These are phyloP conservation scores for Termitomyces sp. DNA, from an alignment of 768 basidiomycete genomes.

Conservation along the genomic window DNA sequence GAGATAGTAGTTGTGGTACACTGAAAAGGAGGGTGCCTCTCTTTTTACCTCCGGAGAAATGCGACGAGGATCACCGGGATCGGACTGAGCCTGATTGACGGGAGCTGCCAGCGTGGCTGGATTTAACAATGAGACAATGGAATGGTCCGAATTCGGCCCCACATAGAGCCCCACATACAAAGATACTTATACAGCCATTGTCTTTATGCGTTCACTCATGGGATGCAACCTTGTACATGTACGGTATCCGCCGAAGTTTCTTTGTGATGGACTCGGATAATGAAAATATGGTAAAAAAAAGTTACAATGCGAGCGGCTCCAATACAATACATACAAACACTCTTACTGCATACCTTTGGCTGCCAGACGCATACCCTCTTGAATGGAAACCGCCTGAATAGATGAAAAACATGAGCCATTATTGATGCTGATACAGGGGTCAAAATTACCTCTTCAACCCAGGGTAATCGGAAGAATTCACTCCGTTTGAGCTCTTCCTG, in stretches of 20 bases:
- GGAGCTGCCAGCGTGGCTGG: background rate
- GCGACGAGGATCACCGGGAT: conserved; percentile 19
- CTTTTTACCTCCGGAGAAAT: conserved; percentile 1
- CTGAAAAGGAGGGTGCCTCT: conserved; percentile 1
- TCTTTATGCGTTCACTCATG: background rate
- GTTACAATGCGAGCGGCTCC: background rate
- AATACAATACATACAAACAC: conserved; percentile 4
- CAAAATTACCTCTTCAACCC: conserved; percentile 71
- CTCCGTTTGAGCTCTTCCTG: conserved; percentile 87
- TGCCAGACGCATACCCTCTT: conserved; percentile 76
- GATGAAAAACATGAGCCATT: conserved; percentile 6
- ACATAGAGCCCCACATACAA: background rate
- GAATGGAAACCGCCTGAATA: conserved; percentile 73
- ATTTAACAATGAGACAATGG: background rate
- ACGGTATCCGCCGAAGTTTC: background rate
- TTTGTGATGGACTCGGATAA: background rate
- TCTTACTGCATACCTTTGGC: conserved; percentile 41
- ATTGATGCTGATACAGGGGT: background rate
- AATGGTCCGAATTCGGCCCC: background rate
- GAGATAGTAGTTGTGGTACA: conserved; percentile 7
- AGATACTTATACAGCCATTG: background rate
- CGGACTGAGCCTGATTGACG: conserved; percentile 8
- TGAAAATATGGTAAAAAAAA: background rate
- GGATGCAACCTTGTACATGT: background rate
- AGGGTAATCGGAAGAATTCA: conserved; percentile 89